Base-by-base conservation (phyloP, 768 basidiomycete species). In the Lactifluus piperatus region DNA sequence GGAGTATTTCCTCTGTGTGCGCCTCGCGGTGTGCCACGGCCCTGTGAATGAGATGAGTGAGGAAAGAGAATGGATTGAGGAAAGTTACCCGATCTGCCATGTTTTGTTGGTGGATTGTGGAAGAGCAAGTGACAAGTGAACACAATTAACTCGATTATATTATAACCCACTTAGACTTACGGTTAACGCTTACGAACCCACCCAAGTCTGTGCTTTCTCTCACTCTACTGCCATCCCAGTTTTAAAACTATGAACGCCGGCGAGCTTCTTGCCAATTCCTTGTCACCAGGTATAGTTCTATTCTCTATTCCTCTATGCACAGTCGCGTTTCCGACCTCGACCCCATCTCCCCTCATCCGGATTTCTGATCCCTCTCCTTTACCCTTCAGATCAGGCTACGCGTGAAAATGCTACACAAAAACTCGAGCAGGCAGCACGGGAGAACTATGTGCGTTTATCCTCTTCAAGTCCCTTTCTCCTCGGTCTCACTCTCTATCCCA, bases 361-460 rank as follows among this genome's bases (percentile, higher is more conserved):
- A 57, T 45, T 48, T 56, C 26, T 63, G 61, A 54, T 64, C 62
- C n/a, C 64, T 61, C 58, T 59, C 48, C 34, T 56, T 16, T 11
- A 29, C 22, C 27, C 43, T 39, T 37, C 69, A 97, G 94, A 97
- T 78, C 82, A 87, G 63, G 80, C 75, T 74, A 89, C 88, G 80
- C 91, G 94, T 83, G 84, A 93, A 72, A 83, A 84, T 81, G 94
- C 94, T 59, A 88, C 91, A 10, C 81, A 86, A 72, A 85, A 94
- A 73, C 85, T 97, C 62, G 93, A 95, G 76, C 79, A 74, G 62
- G 92, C 91, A 29, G 81, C 90, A 44, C 78, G 83, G 71, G 89
- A 91, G 69, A 94, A 91, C 81, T 97, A 90, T 70, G 94, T 95
- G 68, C 69, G 91, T 74, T 62, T 44, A n/a, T 29, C 16, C 11